Evolutionary conservation across 305 asterid genomes (phyloP).

Genomic region (Caryopteris hybrid): DNA sequence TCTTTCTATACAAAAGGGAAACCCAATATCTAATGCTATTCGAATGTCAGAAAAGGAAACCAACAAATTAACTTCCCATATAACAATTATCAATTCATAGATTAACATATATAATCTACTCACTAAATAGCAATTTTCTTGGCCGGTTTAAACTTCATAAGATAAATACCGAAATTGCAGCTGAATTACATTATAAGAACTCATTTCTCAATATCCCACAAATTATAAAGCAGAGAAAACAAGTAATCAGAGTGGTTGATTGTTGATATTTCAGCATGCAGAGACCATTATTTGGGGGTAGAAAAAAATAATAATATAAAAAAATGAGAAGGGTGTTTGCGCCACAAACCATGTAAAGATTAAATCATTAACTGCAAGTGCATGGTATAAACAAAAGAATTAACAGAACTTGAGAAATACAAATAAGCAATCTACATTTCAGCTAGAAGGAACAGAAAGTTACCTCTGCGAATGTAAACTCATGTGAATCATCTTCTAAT

Average conservation of each 20-base stretch:
- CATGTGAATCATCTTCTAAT: constrained; percentile 31
- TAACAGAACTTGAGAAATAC: background rate
- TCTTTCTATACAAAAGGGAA: background rate
- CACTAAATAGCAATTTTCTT: background rate
- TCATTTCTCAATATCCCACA: constrained; percentile 1
- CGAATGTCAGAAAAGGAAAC: background rate
- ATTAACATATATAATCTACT: background rate
- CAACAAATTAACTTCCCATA: background rate
- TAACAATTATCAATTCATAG: background rate
- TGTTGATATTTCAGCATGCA: constrained; percentile 8
- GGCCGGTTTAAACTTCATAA: background rate
- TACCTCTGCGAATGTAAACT: constrained; percentile 69
- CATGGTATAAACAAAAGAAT: background rate
- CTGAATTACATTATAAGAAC: constrained; percentile 2
- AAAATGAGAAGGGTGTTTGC: constrained; percentile 1
- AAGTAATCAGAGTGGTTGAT: background rate
- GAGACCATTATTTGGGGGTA: background rate
- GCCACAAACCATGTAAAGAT: constrained; percentile 13
- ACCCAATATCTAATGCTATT: background rate
- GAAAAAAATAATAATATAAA: background rate
- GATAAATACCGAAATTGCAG: constrained; percentile 2
- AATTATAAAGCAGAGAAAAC: background rate
- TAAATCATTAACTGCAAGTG: background rate
- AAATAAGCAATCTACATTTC: background rate
- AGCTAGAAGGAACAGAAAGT: background rate